Evolutionary conservation across 257 asterid species (phyloP), one percentile per base, ranked within the genome.

Genomic region (Striga asiatica): DNA sequence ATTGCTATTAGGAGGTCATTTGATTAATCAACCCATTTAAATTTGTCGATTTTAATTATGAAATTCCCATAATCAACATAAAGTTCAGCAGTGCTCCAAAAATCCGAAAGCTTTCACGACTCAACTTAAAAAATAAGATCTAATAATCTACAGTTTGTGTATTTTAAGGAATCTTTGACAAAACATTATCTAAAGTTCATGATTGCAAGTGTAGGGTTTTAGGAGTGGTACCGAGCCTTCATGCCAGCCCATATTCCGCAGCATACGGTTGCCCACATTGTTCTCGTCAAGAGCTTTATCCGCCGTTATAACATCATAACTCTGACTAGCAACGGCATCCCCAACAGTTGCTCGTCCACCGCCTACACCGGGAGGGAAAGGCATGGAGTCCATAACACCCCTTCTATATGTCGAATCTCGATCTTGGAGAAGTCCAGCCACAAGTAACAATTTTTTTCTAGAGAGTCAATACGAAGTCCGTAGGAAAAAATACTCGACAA

Each of bases 321-420:
- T 80, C 74, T 91, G 87, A 74, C 38, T 57, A 67, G 64, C 69
- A 65, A 61, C 67, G 29, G 82, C 66, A 61, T 81, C 95, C 67
- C 78, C 92, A 46, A 73, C 38, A 71, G 83, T 42, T 68, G 82
- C 75, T 74, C 95, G 81, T 66, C 98, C 93, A 68, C 98, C 94
- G 46, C 97, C 97, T 58, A 92, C 97, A 67, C 98, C 98, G 45
- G 98, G 98, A 31, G 98, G 98, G 65, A 92, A 92, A 69, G 98
- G 98, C 84, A 85, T 92, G 48, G 93, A 76, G 77, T 82, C 98
- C 76, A 66, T 60, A 60, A 58, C 77, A 68, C 95, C 94, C 77
- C 95, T 81, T 72, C 86, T 80, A 55, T 41, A 67, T 47, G 80
- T 59, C 28, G 93, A 65, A 56, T 92, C 94, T 65, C 89, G 89